Conservation (phyloP, 495 filamentous ascomycete genomes). For the Aspergillus haitiensis region DNA sequence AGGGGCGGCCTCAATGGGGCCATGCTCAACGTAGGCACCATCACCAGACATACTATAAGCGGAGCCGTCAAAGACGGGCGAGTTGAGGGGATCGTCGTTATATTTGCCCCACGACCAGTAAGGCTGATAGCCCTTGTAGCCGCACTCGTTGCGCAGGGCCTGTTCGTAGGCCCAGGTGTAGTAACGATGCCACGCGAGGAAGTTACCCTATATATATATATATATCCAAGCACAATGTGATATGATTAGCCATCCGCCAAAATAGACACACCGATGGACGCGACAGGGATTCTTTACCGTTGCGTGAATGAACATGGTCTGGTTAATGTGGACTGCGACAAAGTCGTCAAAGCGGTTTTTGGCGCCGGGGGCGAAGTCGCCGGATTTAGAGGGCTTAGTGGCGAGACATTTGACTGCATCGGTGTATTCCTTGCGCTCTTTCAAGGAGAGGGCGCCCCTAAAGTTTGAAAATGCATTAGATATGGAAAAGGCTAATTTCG, state of each 20-base stretch:
- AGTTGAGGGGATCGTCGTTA: constrained; percentile 49
- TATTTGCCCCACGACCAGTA: constrained; percentile 64
- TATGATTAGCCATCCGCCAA: too few species aligned
- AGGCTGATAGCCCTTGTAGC: constrained; percentile 51
- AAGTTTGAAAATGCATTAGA: constrained; percentile 3
- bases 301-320: constrained; percentile 57
- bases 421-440: constrained; percentile 56
- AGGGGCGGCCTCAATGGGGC: constrained; percentile 23
- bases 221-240: too few species aligned
- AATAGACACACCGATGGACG: too few species aligned
- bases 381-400: constrained; percentile 42
- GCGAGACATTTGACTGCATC: constrained; percentile 62
- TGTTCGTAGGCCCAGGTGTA: constrained; percentile 61
- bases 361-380: constrained; percentile 44
- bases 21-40: constrained; percentile 45
- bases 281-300: constrained; percentile 37
- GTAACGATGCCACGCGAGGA: constrained; percentile 67
- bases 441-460: constrained; percentile 50
- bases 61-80: constrained; percentile 61
- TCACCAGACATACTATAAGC: constrained; percentile 57
- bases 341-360: constrained; percentile 65
- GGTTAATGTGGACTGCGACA: constrained; percentile 59
- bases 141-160: constrained; percentile 64
- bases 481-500: neutral
- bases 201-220: constrained; percentile 54